Evolutionary conservation across 768 basidiomycete genomes (phyloP), one percentile per base, ranked within the genome.

Genomic region (Xerocomellus intermedius): DNA sequence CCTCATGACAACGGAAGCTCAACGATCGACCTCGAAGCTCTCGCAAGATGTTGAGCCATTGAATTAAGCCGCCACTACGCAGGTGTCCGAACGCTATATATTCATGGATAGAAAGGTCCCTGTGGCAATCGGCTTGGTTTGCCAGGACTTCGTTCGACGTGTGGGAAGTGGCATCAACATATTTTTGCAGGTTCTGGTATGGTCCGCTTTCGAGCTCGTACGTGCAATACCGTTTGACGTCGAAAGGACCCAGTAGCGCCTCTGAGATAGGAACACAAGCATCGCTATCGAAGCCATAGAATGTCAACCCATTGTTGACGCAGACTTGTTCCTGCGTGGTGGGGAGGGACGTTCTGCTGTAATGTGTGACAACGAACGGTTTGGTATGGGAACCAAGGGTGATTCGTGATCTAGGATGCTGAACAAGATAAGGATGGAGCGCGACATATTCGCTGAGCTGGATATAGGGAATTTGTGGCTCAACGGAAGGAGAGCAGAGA

Each of bases 41-140:
- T n/a, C 76, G 73, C 13, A 73, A 54, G 37, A 83, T 75, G 54
- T 83, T 83, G 37, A 75, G 63, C 81, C 80, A 82, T 46, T 83
- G 81, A 0, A 83, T 57, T 2, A 54, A 63, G 0, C 68, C 54
- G 0, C 82, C 81, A 36, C 75, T 72, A 6, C 82, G 78, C 35
- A 83, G 56, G 46, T 71, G 66, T 12, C 73, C 75, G 48, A 80
- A 83, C 0, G 76, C 70, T 13, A 75, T 65, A 33, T 69, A 77
- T 50, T 83, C 81, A 28, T 83, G 79, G 2, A 79, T 55, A 8
- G 57, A 71, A 22, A 83, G 63, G 7, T 74, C 67, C 21, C 48
- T 43, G 5, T 75, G 76, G 49, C 80, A 82, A 9, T 70, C 63
- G 0, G 56, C 55, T 52, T 83, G 82, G 19, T 64, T 60, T 21